Evolutionary conservation across 805 yeast species (phyloP), one percentile per base, ranked within the genome.

Genomic region (Kodamaea sagamina): DNA sequence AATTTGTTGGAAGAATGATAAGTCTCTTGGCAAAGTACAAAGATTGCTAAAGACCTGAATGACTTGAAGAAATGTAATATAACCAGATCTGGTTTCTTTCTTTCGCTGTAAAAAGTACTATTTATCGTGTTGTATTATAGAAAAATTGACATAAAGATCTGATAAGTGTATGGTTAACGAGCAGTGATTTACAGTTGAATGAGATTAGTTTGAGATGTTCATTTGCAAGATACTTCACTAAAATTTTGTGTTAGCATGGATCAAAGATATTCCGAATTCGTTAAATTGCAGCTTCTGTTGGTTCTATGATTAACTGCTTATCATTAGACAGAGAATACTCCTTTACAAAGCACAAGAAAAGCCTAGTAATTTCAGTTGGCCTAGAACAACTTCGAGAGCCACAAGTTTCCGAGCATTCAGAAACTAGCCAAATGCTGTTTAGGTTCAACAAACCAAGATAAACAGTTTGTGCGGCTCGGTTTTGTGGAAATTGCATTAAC

Each of bases 281-380:
- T 15, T 3, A n/a, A n/a, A n/a, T n/a, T n/a, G n/a, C n/a, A n/a
- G n/a, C n/a, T n/a, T n/a, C n/a, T n/a, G n/a, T n/a, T n/a, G n/a
- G n/a, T n/a, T n/a, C n/a, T n/a, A n/a, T n/a, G n/a, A n/a, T n/a
- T n/a, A n/a, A n/a, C n/a, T n/a, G n/a, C 16, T 63, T 54, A 47
- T 65, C 71, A 4, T 41, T 47, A 6, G 71, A 68, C 45, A 70
- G 65, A 12, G 74, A 72, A 2, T 53, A 54, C 46, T 51, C 64
- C 11, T 68, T 62, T 49, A 49, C 52, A 9, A 51, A 57, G 29
- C 63, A 60, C 45, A 47, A 50, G 4, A 41, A 52, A 3, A 65
- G 60, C 50, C 67, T 68, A 6, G 68, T 67, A 10, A 37, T 67
- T 5, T 57, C 60, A 31, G 46, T 62, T 29, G 51, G 57, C 46